phyloP scores from a whole-genome alignment of 768 basidiomycete species.

The Lactarius quietus region DNA sequence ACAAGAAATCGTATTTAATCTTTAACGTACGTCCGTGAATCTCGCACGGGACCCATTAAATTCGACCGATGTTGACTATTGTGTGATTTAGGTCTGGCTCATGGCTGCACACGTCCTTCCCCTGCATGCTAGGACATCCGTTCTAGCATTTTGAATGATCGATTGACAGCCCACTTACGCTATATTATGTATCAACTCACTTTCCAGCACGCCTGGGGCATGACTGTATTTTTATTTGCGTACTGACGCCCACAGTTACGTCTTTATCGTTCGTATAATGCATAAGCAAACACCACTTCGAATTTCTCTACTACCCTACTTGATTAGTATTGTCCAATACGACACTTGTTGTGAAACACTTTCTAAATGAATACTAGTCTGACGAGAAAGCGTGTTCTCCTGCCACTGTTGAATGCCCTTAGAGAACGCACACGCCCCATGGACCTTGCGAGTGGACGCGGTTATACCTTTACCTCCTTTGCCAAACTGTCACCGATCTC shows the following conservation, averaged over 20 bases:
- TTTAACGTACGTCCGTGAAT: slow-evolving; percentile 28
- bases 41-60: slow-evolving; percentile 10
- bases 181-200: slow-evolving; percentile 23
- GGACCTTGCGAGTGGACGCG: not conserved
- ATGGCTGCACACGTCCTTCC: slow-evolving; percentile 26
- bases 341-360: slow-evolving; percentile 14
- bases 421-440: not conserved
- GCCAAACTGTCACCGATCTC: not conserved
- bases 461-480: slow-evolving; percentile 3
- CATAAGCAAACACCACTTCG: slow-evolving; percentile 19
- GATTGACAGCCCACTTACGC: slow-evolving; percentile 18
- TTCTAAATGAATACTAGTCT: not conserved
- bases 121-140: slow-evolving; percentile 23
- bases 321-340: slow-evolving; percentile 16
- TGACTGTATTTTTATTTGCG: slow-evolving; percentile 26
- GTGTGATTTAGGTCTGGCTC: slow-evolving; percentile 22
- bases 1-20: slow-evolving; percentile 27
- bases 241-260: slow-evolving; percentile 15
- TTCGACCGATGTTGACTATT: slow-evolving; percentile 21
- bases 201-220: slow-evolving; percentile 11
- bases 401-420: not conserved
- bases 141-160: slow-evolving; percentile 24
- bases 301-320: slow-evolving; percentile 11
- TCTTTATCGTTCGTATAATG: slow-evolving; percentile 24
- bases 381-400: not conserved